Evolutionary conservation across 2,329 filamentous ascomycete species (phyloP).

Genomic region (Verticillium nubilum): DNA sequence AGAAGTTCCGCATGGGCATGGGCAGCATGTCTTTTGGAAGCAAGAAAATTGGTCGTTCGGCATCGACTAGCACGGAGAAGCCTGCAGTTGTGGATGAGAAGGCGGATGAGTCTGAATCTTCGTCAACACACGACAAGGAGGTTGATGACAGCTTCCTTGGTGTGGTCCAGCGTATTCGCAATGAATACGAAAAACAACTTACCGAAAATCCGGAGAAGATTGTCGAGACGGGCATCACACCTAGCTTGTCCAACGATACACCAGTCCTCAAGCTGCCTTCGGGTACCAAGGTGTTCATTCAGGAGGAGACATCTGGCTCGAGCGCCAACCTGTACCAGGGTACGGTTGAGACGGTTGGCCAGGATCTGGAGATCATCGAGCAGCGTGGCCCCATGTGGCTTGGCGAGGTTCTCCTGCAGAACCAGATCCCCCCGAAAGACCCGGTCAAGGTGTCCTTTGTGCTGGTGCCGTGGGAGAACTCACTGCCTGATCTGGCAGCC

Average conservation of each 20-base stretch:
- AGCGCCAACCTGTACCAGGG: conserved; percentile 87
- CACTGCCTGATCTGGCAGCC: conserved; percentile 67
- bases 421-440: conserved; percentile 80
- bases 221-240: conserved; percentile 60
- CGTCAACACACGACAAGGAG: conserved; percentile 62
- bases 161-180: conserved; percentile 65
- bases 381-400: conserved; percentile 87
- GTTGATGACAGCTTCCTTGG: conserved; percentile 72
- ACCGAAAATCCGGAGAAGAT: conserved; percentile 46
- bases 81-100: conserved; percentile 72
- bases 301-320: conserved; percentile 62
- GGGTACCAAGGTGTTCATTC: conserved; percentile 62
- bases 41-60: conserved; percentile 74
- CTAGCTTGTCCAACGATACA: conserved; percentile 67
- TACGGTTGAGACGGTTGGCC: conserved; percentile 71
- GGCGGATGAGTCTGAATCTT: conserved; percentile 60
- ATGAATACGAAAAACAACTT: conserved; percentile 66
- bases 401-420: conserved; percentile 79
- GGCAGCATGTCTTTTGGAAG: conserved; percentile 65
- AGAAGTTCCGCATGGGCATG: conserved; percentile 70
- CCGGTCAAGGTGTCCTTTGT: conserved; percentile 94
- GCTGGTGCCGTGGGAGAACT: conserved; percentile 72
- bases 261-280: conserved; percentile 69
- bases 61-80: conserved; percentile 63
- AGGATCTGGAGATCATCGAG: conserved; percentile 78